Conservation (phyloP, 345 rosid genomes). For the Jatropha curcas region DNA sequence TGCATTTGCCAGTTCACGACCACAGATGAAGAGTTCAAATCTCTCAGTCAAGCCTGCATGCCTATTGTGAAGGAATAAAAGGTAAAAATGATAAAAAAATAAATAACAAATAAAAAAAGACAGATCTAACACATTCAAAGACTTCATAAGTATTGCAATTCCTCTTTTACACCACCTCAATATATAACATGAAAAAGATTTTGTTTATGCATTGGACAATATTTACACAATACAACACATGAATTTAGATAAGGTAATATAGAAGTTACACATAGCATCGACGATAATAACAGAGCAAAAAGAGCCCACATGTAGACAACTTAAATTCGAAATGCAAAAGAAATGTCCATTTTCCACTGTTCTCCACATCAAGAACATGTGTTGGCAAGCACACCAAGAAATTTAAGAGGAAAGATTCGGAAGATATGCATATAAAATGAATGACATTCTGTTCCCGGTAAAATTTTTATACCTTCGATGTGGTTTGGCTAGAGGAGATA, state of each 20-base stretch:
- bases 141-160: background rate
- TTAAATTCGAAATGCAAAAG: background rate
- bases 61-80: slow-evolving; percentile 33
- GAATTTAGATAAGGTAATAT: background rate
- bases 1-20: slow-evolving; percentile 96
- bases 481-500: slow-evolving; percentile 96
- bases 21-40: slow-evolving; percentile 93
- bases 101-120: background rate
- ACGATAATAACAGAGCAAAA: background rate
- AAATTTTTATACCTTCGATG: slow-evolving; percentile 61
- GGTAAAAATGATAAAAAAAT: background rate
- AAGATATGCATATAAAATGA: background rate
- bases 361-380: background rate
- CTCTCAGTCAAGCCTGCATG: slow-evolving; percentile 79
- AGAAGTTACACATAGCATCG: background rate
- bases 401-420: background rate
- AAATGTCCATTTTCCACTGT: background rate
- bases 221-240: background rate
- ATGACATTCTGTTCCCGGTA: slow-evolving; percentile 5
- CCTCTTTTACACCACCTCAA: background rate
- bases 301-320: background rate
- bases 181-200: background rate
- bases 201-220: background rate
- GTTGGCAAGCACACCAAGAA: background rate
- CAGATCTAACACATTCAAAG: background rate